A percentile compares a stretch with the other conserved stretches of the same genome.
Evolutionary conservation across 2,329 filamentous ascomycete species (phyloP).

Genomic region (Corinectria fuckeliana): DNA sequence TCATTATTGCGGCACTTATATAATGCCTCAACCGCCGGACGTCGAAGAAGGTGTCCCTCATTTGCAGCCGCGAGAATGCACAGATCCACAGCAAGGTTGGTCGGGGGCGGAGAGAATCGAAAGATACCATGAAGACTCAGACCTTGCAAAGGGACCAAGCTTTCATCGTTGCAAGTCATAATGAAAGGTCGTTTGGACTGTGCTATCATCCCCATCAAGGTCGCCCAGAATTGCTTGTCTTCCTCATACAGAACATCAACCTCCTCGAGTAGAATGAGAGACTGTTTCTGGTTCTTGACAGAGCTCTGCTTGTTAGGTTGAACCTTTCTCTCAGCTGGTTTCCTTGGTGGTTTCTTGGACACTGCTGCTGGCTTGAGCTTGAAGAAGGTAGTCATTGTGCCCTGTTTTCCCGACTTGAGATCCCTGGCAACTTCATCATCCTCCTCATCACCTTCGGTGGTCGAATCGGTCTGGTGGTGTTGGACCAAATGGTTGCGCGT

Average conservation of each 20-base stretch:
- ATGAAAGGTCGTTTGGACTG: slow-evolving; percentile 92
- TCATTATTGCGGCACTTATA: slow-evolving; percentile 75
- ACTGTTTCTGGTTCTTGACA: slow-evolving; percentile 79
- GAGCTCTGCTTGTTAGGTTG: slow-evolving; percentile 42
- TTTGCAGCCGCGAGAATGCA: slow-evolving; percentile 82
- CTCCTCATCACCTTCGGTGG: slow-evolving; percentile 38
- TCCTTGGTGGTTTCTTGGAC: slow-evolving; percentile 40
- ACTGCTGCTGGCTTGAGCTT: slow-evolving; percentile 54
- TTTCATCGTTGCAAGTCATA: slow-evolving; percentile 93
- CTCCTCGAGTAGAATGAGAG: slow-evolving; percentile 91
- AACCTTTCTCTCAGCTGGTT: slow-evolving; percentile 30
- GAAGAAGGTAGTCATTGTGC: slow-evolving; percentile 84
- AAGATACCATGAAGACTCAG: slow-evolving; percentile 87
- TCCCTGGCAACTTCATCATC: slow-evolving; percentile 53
- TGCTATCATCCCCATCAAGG: slow-evolving; percentile 76
- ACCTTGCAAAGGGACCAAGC: slow-evolving; percentile 74
- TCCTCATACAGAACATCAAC: slow-evolving; percentile 94
- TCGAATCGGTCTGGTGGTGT: slow-evolving; percentile 47
- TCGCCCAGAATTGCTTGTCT: slow-evolving; percentile 93
- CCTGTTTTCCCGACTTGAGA: slow-evolving; percentile 73
- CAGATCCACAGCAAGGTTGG: slow-evolving; percentile 76
- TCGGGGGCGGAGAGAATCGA: slow-evolving; percentile 71
- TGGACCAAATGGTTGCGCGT: slow-evolving; percentile 89
- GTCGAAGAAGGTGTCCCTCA: slow-evolving; percentile 81
- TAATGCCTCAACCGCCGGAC: slow-evolving; percentile 70